Base-by-base conservation (phyloP, 768 basidiomycete species). In the Collybia mongolica region DNA sequence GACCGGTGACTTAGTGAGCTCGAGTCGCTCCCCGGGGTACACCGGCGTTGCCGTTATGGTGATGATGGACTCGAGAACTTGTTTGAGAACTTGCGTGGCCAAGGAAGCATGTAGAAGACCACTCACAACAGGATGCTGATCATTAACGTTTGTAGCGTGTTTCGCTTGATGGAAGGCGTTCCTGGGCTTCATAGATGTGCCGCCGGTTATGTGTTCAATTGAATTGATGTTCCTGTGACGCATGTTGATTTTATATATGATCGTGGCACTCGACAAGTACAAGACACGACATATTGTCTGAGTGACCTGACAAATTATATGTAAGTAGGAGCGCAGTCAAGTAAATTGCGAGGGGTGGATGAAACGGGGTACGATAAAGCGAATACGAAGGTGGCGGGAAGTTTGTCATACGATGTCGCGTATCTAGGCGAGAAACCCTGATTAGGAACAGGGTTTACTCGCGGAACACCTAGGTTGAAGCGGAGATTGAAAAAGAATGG, bases 171-270 rank as follows among this genome's bases (percentile, higher is more conserved):
- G 32, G 32, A 14, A 32, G 32, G 11, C 11, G 56, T 53, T 49
- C 52, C 48, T 57, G 63, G 42, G 57, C 61, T 55, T 58, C 53
- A 67, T 60, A 45, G 52, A 64, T 66, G 44, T 64, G 61, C 66
- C 68, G 67, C 57, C 67, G 67, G 67, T 61, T 58, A 32, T 44
- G 11, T 7, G 41, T 37, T 26, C 37, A 37, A 50, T 50, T 24
- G 5, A 41, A 39, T 39, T 39, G 39, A 40, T 59, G 69, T 70
- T 63, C 69, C 69, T 71, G 69, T 72, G 71, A 72, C 71, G 69
- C 65, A 62, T 53, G 45, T 44, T 43, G 43, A 39, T 26, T 35
- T 45, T 43, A 26, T 26, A 26, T 39, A 19, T 20, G 46, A 19
- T 23, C 14, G 20, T 46, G 36, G 36, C 17, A 32, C 32, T 32